Conservation (phyloP, 352 stramenopile species). For the Phytophthora niederhauseri region DNA sequence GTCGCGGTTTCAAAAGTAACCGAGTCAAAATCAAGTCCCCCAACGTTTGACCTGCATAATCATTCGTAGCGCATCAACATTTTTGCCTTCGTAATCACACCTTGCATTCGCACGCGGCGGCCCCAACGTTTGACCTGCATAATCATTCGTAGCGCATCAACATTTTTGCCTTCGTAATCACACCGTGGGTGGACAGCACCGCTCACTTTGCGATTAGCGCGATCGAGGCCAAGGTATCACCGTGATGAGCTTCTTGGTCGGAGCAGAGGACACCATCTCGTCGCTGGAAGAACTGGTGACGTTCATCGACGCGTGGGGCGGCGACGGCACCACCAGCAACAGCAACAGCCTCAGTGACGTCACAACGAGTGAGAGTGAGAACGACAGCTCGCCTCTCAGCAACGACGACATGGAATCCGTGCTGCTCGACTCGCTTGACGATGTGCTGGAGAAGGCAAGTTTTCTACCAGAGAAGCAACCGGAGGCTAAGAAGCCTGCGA, state of each 20-base stretch:
- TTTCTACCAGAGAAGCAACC: constrained; percentile 13
- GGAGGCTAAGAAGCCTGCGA: not conserved
- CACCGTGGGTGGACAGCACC: not conserved
- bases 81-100: constrained; percentile 16
- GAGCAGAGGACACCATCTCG: constrained; percentile 9
- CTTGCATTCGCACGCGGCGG: not conserved
- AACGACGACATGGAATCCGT: constrained; percentile 16
- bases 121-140: constrained; percentile 1
- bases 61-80: constrained; percentile 8
- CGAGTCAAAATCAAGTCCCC: no score
- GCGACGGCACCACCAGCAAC: not conserved
- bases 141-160: constrained; percentile 15
- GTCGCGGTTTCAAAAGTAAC: no score
- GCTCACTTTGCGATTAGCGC: constrained; percentile 16
- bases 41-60: constrained; percentile 12
- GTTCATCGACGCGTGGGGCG: constrained; percentile 39
- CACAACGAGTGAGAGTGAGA: constrained; percentile 24
- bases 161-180: constrained; percentile 19
- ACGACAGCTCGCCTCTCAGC: constrained; percentile 17
- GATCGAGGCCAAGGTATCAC: not conserved
- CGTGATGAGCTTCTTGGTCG: constrained; percentile 20
- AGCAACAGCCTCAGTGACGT: not conserved
- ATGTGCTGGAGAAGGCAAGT: constrained; percentile 10
- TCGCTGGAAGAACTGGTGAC: constrained; percentile 34
- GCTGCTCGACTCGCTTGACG: constrained; percentile 25